These are phyloP conservation scores for Trichoderma sp. DNA, from an alignment of 2,329 filamentous ascomycete species.

Conservation along the genomic window DNA sequence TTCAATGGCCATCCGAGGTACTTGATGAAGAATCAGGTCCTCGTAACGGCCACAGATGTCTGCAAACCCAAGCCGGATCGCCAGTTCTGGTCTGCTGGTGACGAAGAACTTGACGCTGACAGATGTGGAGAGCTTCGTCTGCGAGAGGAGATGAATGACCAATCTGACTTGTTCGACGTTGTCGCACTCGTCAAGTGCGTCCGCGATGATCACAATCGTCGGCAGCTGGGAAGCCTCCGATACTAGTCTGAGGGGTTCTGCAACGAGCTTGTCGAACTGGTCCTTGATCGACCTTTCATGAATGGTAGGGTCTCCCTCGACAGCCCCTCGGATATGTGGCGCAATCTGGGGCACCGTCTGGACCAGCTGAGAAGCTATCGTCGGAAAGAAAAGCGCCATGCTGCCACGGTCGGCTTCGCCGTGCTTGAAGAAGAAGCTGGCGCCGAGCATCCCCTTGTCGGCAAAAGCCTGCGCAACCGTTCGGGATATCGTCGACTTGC, in stretches of 20 bases:
- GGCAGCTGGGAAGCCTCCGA: neutral
- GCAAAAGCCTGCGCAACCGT: neutral
- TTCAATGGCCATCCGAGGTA: neutral
- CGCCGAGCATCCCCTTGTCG: neutral
- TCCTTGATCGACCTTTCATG: neutral
- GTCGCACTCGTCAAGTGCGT: conserved; percentile 13
- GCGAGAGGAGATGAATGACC: neutral
- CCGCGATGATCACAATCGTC: neutral
- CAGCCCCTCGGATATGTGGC: neutral
- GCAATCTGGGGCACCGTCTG: neutral
- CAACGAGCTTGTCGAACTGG: conserved; percentile 7
- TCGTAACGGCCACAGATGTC: conserved; percentile 10
- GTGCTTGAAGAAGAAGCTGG: conserved; percentile 15
- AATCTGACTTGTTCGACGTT: neutral
- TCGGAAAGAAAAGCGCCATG: neutral
- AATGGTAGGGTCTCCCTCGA: neutral
- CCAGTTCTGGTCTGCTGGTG: conserved; percentile 47
- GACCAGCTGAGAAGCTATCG: neutral
- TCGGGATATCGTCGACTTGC: conserved; percentile 14
- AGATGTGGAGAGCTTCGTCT: neutral
- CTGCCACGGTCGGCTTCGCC: conserved; percentile 5
- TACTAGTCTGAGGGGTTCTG: neutral
- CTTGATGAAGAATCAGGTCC: conserved; percentile 10
- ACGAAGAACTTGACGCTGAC: conserved; percentile 42
- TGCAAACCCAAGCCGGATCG: conserved; percentile 43